Conservation (phyloP, 441 rosid genomes). For the Corymbia calophylla region DNA sequence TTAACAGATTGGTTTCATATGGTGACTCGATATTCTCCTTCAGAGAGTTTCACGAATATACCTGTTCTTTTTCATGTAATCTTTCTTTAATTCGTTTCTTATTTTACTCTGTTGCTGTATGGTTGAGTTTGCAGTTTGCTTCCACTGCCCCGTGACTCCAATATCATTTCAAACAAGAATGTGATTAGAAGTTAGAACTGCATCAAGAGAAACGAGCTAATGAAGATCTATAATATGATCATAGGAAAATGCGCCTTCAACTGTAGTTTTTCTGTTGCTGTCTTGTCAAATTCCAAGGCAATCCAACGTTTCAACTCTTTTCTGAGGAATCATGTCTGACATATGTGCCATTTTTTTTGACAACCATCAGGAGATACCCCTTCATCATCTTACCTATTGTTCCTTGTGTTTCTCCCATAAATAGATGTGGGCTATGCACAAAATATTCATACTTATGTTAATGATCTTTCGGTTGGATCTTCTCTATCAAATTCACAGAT, state of each 20-base stretch:
- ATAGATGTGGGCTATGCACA: not conserved
- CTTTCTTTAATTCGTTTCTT: not conserved
- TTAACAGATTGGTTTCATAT: not conserved
- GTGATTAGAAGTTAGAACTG: not conserved
- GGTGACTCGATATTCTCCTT: not conserved
- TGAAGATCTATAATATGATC: not conserved
- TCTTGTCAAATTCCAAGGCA: not conserved
- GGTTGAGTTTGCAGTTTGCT: not conserved
- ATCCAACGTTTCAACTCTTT: not conserved
- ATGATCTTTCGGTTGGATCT: not conserved
- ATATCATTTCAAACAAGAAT: not conserved
- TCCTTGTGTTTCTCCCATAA: not conserved
- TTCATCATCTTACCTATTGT: not conserved
- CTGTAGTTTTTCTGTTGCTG: not conserved
- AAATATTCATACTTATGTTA: not conserved
- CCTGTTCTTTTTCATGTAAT: not conserved
- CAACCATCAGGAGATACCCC: not conserved
- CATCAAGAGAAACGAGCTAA: not conserved
- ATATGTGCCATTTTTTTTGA: not conserved
- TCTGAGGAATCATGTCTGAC: not conserved
- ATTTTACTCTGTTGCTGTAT: not conserved
- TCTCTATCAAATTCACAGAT: slow-evolving; percentile 16
- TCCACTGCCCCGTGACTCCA: not conserved
- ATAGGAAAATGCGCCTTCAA: not conserved
- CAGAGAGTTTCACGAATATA: not conserved